Evolutionary conservation across 2,329 filamentous ascomycete genomes (phyloP).

Genomic region (Cladosporium halotolerans): DNA sequence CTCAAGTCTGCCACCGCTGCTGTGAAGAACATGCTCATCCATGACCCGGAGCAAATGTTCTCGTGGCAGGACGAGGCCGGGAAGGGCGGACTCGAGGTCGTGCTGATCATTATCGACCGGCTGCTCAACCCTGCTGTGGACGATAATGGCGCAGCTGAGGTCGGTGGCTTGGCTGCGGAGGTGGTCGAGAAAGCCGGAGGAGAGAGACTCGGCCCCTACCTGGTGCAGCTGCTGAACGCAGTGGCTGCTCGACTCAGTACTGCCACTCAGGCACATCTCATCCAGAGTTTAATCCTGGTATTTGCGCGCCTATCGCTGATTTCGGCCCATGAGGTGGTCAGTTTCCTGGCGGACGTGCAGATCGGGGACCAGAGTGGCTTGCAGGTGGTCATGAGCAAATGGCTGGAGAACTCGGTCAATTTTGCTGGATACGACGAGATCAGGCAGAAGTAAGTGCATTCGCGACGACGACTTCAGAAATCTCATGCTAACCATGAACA

Average conservation of each 20-base stretch:
- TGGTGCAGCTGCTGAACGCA: slow-evolving; percentile 80
- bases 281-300: slow-evolving; percentile 90
- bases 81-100: slow-evolving; percentile 79
- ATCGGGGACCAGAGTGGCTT: slow-evolving; percentile 77
- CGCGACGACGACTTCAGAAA: not conserved
- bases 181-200: slow-evolving; percentile 92
- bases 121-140: slow-evolving; percentile 78
- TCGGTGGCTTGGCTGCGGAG: slow-evolving; percentile 88
- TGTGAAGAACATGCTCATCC: slow-evolving; percentile 80
- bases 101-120: slow-evolving; percentile 85
- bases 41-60: slow-evolving; percentile 86
- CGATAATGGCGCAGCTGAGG: slow-evolving; percentile 91
- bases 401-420: slow-evolving; percentile 93
- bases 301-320: slow-evolving; percentile 85
- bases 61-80: slow-evolving; percentile 74
- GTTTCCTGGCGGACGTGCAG: slow-evolving; percentile 80
- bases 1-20: slow-evolving; percentile 79
- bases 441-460: slow-evolving; percentile 70
- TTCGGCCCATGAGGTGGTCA: slow-evolving; percentile 80
- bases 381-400: slow-evolving; percentile 83
- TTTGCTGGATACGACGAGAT: slow-evolving; percentile 99
- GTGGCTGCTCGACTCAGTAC: slow-evolving; percentile 79
- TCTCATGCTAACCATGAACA: slow-evolving; percentile 31
- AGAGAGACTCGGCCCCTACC: slow-evolving; percentile 81
- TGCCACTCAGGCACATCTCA: slow-evolving; percentile 80